Evolutionary conservation across 2,329 filamentous ascomycete genomes (phyloP).

Genomic region (Fusarium anguioides): DNA sequence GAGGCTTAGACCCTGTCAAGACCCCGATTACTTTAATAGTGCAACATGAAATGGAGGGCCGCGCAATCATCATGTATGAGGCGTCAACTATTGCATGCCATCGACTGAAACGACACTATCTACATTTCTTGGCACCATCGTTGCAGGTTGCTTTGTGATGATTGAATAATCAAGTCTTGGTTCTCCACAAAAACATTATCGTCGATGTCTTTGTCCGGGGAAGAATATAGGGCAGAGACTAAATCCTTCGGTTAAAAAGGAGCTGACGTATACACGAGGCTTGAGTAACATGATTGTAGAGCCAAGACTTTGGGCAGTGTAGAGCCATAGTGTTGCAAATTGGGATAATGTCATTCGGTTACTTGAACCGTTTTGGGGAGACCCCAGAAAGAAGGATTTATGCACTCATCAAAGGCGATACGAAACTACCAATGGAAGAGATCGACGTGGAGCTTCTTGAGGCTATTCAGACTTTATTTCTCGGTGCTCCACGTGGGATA

Average conservation of each 20-base stretch:
- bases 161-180: constrained; percentile 19
- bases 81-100: constrained; percentile 26
- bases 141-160: constrained; percentile 25
- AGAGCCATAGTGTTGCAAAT: constrained; percentile 27
- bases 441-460: constrained; percentile 1
- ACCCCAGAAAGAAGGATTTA: not conserved
- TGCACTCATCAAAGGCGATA: constrained; percentile 25
- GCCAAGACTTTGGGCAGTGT: constrained; percentile 6
- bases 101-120: not conserved
- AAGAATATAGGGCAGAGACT: not conserved
- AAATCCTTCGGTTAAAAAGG: not conserved
- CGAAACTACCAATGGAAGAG: constrained; percentile 4
- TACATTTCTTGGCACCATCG: constrained; percentile 17
- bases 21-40: no score
- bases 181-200: constrained; percentile 1
- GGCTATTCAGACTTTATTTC: constrained; percentile 11
- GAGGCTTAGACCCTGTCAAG: not conserved
- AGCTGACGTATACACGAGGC: constrained; percentile 23
- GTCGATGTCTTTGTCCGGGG: constrained; percentile 3
- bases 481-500: constrained; percentile 23
- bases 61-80: constrained; percentile 32
- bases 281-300: not conserved
- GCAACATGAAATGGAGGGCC: constrained; percentile 23
- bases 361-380: not conserved
- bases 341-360: constrained; percentile 22